Evolutionary conservation across 441 rosid species (phyloP), one percentile per base, ranked within the genome.

Genomic region (Pelargonium citronellum): DNA sequence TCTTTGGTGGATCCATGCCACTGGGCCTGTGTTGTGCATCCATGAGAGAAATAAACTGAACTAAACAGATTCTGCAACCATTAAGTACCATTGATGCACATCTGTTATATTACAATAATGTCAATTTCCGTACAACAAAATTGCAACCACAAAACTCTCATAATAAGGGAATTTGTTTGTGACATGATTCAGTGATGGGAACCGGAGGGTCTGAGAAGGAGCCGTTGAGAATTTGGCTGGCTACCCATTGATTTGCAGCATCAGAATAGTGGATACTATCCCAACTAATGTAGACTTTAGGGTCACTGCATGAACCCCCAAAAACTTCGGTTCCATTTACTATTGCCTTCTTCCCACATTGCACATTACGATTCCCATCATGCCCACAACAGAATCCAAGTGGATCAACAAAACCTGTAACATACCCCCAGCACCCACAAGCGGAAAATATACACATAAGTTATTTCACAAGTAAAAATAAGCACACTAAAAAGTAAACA

Each of bases 161-260:
- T 15, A 15, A 5, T 5, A 16, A 53, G 17, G 58, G 58, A 15
- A 53, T 53, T 16, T 19, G 70, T 60, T 41, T 3, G 15, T 8
- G 63, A 34, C 84, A 83, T n/a, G 77, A 72, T 67, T 75, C 67
- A 0, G 10, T 43, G 44, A 81, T 67, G 15, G 78, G 77, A 71
- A 65, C 19, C 1, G 64, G 79, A 37, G 80, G 72, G 37, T 77
- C 82, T 0, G 72, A 78, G 43, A 69, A 47, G 11, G 71, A 79
- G 62, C 76, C 84, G 1, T 68, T 70, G n/a, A 74, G 24, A 70
- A 77, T 71, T n/a, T 43, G 67, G 13, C 72, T 71, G 19, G 80
- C 77, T 12, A 81, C 78, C 82, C 82, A 78, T 11, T 67, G 66
- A 62, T 78, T 81, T 69, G 82, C 84, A 64, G 84, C 80, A 44